A percentile compares a stretch with the other conserved stretches of the same genome.
phyloP scores from a whole-genome alignment of 345 rosid species.

The Pseudoturritis turrita region DNA sequence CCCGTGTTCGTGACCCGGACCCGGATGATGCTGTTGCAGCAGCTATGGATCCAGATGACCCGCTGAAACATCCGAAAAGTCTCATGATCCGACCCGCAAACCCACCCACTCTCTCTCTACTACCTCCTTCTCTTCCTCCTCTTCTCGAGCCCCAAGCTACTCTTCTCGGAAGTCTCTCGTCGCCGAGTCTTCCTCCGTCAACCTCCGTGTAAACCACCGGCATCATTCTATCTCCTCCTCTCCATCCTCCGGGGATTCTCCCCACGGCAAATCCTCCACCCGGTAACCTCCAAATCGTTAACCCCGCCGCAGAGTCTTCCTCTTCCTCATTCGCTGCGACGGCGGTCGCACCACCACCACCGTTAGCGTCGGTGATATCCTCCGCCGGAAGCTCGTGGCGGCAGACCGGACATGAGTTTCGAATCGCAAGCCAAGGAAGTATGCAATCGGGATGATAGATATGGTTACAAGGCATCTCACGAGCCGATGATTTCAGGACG shows the following conservation, averaged over 20 bases:
- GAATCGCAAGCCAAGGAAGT: slow-evolving; percentile 81
- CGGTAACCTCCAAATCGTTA: slow-evolving; percentile 92
- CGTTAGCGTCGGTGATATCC: neutral
- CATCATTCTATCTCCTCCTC: slow-evolving; percentile 64
- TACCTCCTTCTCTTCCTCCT: slow-evolving; percentile 42
- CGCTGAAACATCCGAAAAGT: slow-evolving; percentile 56
- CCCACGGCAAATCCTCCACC: slow-evolving; percentile 98
- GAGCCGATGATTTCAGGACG: slow-evolving; percentile 54
- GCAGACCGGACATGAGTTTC: slow-evolving; percentile 92
- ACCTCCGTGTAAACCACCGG: slow-evolving; percentile 91
- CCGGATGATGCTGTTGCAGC: slow-evolving; percentile 14
- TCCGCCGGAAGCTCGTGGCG: slow-evolving; percentile 75
- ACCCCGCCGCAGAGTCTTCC: slow-evolving; percentile 56
- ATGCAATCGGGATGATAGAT: slow-evolving; percentile 87
- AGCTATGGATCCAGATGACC: slow-evolving; percentile 32
- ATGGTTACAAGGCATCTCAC: slow-evolving; percentile 96
- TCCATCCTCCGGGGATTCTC: slow-evolving; percentile 67
- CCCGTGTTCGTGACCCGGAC: slow-evolving; percentile 17
- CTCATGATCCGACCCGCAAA: slow-evolving; percentile 41
- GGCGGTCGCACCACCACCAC: neutral
- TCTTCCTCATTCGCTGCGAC: slow-evolving; percentile 3
- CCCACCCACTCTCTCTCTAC: slow-evolving; percentile 51
- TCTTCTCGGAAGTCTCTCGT: slow-evolving; percentile 56
- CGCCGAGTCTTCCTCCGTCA: slow-evolving; percentile 72
- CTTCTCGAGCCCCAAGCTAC: slow-evolving; percentile 67